Conservation (phyloP, 2,329 filamentous ascomycete species). For the Fusarium oligoseptatum region DNA sequence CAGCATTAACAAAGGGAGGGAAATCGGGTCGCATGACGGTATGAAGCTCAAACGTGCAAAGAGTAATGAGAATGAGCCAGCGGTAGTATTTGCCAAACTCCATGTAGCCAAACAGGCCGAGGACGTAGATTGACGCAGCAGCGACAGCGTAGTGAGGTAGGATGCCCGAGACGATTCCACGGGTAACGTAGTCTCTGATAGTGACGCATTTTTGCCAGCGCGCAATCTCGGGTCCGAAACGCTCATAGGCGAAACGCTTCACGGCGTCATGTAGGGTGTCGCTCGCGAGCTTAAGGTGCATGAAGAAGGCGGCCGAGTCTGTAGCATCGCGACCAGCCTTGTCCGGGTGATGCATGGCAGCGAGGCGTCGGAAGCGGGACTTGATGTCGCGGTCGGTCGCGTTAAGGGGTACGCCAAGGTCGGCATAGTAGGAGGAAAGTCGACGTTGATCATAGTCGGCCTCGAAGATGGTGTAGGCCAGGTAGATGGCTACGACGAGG, state of each 20-base stretch:
- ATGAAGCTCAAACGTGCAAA: constrained; percentile 70
- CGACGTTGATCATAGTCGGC: constrained; percentile 83
- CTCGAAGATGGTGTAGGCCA: constrained; percentile 93
- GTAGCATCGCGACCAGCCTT: constrained; percentile 67
- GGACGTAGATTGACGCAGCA: constrained; percentile 69
- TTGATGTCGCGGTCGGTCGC: constrained; percentile 84
- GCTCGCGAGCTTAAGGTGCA: constrained; percentile 84
- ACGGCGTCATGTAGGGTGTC: constrained; percentile 85
- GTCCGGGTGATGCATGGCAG: constrained; percentile 83
- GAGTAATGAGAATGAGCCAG: constrained; percentile 68
- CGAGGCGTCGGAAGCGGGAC: constrained; percentile 84
- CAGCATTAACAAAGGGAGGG: constrained; percentile 59
- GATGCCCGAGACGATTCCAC: constrained; percentile 71
- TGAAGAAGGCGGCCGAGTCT: constrained; percentile 69
- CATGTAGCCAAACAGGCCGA: constrained; percentile 76
- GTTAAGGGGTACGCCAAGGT: constrained; percentile 77
- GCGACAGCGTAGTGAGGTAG: constrained; percentile 72
- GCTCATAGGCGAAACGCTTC: constrained; percentile 88
- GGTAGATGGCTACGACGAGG: constrained; percentile 84
- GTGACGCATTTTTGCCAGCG: constrained; percentile 76
- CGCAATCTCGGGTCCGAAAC: constrained; percentile 82
- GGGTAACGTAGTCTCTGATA: constrained; percentile 78
- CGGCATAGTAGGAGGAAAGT: constrained; percentile 81
- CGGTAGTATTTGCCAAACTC: constrained; percentile 76
- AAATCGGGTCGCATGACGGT: constrained; percentile 67